These are phyloP conservation scores for Epichloe sibirici DNA, from an alignment of 2,329 filamentous ascomycete genomes.

Conservation along the genomic window DNA sequence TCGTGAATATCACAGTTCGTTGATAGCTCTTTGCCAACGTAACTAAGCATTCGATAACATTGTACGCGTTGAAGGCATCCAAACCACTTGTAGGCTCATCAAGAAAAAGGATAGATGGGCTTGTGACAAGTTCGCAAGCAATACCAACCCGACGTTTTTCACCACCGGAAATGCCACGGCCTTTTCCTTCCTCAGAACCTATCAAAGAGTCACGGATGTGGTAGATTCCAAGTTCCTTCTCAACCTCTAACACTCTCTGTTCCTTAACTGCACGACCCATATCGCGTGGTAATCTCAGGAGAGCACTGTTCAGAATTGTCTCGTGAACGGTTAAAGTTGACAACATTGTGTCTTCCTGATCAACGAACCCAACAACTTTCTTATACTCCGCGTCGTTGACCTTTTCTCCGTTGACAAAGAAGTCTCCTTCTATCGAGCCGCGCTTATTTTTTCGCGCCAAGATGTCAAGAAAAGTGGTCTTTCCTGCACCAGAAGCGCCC, in stretches of 20 bases:
- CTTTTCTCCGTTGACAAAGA: conserved; percentile 89
- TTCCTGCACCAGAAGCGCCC: conserved; percentile 94
- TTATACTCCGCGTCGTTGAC: conserved; percentile 76
- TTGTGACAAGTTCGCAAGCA: conserved; percentile 93
- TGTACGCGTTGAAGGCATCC: conserved; percentile 95
- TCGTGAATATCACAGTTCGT: conserved; percentile 94
- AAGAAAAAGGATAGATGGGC: conserved; percentile 90
- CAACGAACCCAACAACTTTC: conserved; percentile 89
- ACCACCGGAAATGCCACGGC: conserved; percentile 90
- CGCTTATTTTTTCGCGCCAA: conserved; percentile 94
- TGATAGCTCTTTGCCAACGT: conserved; percentile 94
- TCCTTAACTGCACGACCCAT: conserved; percentile 86
- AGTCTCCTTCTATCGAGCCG: conserved; percentile 64
- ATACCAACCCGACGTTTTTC: conserved; percentile 95
- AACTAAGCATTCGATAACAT: conserved; percentile 91
- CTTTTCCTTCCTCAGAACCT: conserved; percentile 87
- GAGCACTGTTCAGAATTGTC: conserved; percentile 87
- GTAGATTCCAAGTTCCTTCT: conserved; percentile 88
- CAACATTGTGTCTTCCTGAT: conserved; percentile 95
- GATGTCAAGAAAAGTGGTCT: conserved; percentile 94
- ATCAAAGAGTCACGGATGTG: conserved; percentile 92
- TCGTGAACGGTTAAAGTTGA: conserved; percentile 94
- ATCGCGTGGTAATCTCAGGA: conserved; percentile 80
- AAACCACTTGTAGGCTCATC: conserved; percentile 95
- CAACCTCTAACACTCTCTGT: conserved; percentile 81